Evolutionary conservation across 208 protist genomes (phyloP), one percentile per base, ranked within the genome.

Genomic region (Wallacemonas sp.): DNA sequence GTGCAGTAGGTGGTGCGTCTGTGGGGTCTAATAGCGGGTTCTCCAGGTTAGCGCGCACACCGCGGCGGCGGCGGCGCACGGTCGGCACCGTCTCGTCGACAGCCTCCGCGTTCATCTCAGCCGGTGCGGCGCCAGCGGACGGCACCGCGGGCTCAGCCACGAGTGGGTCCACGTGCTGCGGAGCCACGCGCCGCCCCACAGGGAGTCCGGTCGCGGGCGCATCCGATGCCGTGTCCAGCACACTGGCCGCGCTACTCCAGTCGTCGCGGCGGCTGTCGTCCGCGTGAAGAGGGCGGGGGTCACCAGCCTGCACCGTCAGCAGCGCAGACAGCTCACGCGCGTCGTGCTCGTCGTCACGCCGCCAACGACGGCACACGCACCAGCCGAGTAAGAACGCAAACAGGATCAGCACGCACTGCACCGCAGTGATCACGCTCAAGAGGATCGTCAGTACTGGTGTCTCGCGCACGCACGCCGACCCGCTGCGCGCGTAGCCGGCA

Each of bases 341-440:
- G 7, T 59, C 31, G 12, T 22, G 52, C 32, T 33, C 52, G 20
- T 59, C 52, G 14, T 59, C 52, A 7, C n/a, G 5, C 12, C 52
- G 52, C 52, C 52, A 44, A 28, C 52, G 52, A 22, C 52, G 52
- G 52, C 52, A 59, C 52, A 59, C 52, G 20, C 52, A 59, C 52
- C 52, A 44, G 29, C 31, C 52, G 14, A 59, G 1, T 3, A 59
- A 23, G 20, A 59, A 59, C 2, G 52, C 52, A 8, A 59, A 59
- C 12, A 59, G 52, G 10, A 59, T 7, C n/a, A 59, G 52, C 52
- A 23, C 38, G 10, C 52, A 59, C 52, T 59, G 52, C 26, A 36
- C 31, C 7, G n/a, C 52, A 8, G 18, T 26, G n/a, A 59, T 29
- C n/a, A 28, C 31, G 32, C 4, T 29, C 3, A 59, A 25, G n/a